phyloP scores from a whole-genome alignment of 805 yeast genomes.

The Teunomyces pallodes region DNA sequence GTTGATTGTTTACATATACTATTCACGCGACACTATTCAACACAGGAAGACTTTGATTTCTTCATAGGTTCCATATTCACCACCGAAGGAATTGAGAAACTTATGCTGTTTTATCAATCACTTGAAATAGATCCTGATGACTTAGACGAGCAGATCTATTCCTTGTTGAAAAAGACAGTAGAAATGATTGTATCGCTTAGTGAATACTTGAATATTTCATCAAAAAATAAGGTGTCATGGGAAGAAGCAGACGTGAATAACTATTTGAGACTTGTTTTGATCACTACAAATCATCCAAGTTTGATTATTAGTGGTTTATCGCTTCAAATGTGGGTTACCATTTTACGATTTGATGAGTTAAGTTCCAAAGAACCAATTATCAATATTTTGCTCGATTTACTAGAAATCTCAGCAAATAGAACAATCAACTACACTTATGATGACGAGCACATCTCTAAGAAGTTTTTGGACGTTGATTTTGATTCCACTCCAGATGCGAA shows the following conservation, averaged over 20 bases:
- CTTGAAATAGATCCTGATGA: conserved; percentile 65
- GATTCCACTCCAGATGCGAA: conserved; percentile 80
- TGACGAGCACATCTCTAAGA: conserved; percentile 61
- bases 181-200: conserved; percentile 89
- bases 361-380: conserved; percentile 56
- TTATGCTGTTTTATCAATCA: conserved; percentile 60
- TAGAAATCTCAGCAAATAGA: conserved; percentile 76
- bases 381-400: conserved; percentile 58
- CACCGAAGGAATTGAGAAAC: conserved; percentile 67
- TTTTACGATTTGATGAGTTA: conserved; percentile 76
- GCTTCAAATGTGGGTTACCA: conserved; percentile 90
- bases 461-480: conserved; percentile 79
- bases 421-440: conserved; percentile 69
- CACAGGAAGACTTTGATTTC: conserved; percentile 66
- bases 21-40: conserved; percentile 72
- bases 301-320: conserved; percentile 88
- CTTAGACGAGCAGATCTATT: conserved; percentile 75
- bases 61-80: conserved; percentile 78
- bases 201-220: conserved; percentile 62
- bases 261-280: conserved; percentile 71
- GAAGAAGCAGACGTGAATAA: conserved; percentile 60
- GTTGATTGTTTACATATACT: conserved; percentile 88
- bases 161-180: conserved; percentile 82
- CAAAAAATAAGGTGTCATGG: conserved; percentile 44
- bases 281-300: conserved; percentile 81